Conservation (phyloP, 2,329 filamentous ascomycete species). For the Metarhizium album region DNA sequence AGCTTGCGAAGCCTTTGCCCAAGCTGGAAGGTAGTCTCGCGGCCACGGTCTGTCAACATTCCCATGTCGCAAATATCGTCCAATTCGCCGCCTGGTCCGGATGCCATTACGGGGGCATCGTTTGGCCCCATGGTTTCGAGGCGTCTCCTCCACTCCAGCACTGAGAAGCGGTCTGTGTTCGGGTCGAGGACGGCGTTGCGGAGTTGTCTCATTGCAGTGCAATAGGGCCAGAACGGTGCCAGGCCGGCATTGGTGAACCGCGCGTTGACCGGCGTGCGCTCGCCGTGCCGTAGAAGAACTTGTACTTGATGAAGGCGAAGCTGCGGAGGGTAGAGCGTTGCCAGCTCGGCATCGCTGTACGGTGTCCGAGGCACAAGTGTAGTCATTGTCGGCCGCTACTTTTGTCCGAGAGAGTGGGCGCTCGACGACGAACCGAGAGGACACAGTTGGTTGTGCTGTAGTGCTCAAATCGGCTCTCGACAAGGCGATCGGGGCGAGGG, state of each 20-base stretch:
- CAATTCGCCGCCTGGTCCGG: slow-evolving; percentile 57
- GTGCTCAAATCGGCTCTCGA: too few species aligned
- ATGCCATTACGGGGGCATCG: slow-evolving; percentile 59
- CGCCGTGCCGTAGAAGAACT: slow-evolving; percentile 69
- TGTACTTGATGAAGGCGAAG: slow-evolving; percentile 85
- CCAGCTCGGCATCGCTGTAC: slow-evolving; percentile 73
- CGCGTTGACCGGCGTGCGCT: slow-evolving; percentile 75
- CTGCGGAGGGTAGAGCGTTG: slow-evolving; percentile 65
- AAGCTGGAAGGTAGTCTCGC: slow-evolving; percentile 59
- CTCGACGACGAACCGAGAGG: too few species aligned
- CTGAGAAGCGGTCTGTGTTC: slow-evolving; percentile 27
- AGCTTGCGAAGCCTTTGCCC: slow-evolving; percentile 58
- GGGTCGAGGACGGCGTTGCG: slow-evolving; percentile 39
- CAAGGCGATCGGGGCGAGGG: background rate
- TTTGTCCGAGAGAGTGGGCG: background rate
- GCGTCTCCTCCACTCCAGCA: slow-evolving; percentile 54
- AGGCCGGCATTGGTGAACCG: slow-evolving; percentile 73
- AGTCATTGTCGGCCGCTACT: slow-evolving; percentile 49
- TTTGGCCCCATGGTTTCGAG: slow-evolving; percentile 71
- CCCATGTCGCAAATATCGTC: slow-evolving; percentile 73
- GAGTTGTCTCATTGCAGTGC: slow-evolving; percentile 63
- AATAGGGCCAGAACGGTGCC: slow-evolving; percentile 79
- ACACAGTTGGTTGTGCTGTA: too few species aligned
- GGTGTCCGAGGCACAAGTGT: slow-evolving; percentile 61
- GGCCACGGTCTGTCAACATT: slow-evolving; percentile 65